Conservation (phyloP, 345 rosid genomes). For the Erucastrum elatum region DNA sequence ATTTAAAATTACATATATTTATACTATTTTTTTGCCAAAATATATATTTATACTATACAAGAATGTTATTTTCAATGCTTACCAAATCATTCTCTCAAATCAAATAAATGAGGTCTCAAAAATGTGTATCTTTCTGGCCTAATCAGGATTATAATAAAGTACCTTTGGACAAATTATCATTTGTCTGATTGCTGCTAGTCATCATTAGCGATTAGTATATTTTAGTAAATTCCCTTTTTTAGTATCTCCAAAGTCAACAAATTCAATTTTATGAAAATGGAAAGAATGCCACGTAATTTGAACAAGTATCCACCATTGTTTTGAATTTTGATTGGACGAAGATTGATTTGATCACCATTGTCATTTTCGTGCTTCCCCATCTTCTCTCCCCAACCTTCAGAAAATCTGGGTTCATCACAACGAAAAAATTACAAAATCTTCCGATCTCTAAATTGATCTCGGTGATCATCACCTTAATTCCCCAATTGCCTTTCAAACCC, state of each 20-base stretch:
- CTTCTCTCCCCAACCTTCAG: conserved; percentile 2
- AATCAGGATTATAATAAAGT: not conserved
- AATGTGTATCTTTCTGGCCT: not conserved
- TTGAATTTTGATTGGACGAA: not conserved
- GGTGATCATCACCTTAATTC: conserved; percentile 7
- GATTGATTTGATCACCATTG: conserved; percentile 6
- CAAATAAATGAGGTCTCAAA: too few species aligned
- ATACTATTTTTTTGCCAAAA: too few species aligned
- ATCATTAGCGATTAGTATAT: not conserved
- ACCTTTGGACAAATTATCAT: too few species aligned
- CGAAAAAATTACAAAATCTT: not conserved
- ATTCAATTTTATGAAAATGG: not conserved
- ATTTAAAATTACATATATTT: too few species aligned
- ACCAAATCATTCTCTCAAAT: not conserved
- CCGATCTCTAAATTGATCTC: conserved; percentile 4
- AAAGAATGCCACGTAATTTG: conserved; percentile 28
- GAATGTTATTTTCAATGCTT: not conserved
- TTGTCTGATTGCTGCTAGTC: not conserved
- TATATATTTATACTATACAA: not conserved
- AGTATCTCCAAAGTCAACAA: not conserved
- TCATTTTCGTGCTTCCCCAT: conserved; percentile 11
- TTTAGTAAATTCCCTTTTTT: not conserved
- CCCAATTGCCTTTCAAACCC: not conserved
- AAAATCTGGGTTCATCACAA: not conserved
- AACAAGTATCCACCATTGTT: conserved; percentile 7